Base-by-base conservation (phyloP, 176 grass and related monocot genomes). In the Bromus sterilis region DNA sequence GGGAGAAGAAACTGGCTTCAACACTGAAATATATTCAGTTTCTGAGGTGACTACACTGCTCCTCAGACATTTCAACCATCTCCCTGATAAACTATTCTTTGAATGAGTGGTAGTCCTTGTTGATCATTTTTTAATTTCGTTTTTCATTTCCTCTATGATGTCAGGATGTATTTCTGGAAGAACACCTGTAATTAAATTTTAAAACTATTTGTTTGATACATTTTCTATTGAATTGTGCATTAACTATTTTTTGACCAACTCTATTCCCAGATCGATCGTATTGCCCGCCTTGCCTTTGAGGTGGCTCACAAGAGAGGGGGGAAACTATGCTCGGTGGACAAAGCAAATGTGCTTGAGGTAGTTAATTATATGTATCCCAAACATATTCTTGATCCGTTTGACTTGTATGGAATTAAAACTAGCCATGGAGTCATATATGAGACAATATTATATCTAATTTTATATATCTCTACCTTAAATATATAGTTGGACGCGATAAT, bases 261-360 rank as follows among this genome's bases (percentile, higher is more conserved):
- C 11, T 7, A 56, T 81, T 1, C 7, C 77, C 72, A 99, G 91
- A 93, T 99, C 62, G 93, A 99, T 76, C 76, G 96, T 76, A 99
- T 99, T 15, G 80, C 93, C 39, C 90, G 85, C 7, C 82, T 91
- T 75, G 89, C 91, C 83, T 95, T 99, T 93, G 89, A 93, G 56
- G 91, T 99, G 86, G 91, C 96, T 75, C 87, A 87, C 56, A 99
- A 99, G 85, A 81, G 93, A 78, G 67, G 57, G 42, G 91, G 93
- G 5, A 93, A 88, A 68, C 55, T 99, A 3, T 99, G 93, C 68
- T 95, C 93, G 2, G 96, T 99, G 30, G 93, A 99, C 84, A 99
- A 99, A 81, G 96, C 96, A 5, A 99, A 95, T 89, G 96, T 95
- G 16, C 76, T 95, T 73, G 93, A 95, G 93, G 96, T 97, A 87